Conservation (phyloP, 495 filamentous ascomycete species). For the Penicillium salamii region DNA sequence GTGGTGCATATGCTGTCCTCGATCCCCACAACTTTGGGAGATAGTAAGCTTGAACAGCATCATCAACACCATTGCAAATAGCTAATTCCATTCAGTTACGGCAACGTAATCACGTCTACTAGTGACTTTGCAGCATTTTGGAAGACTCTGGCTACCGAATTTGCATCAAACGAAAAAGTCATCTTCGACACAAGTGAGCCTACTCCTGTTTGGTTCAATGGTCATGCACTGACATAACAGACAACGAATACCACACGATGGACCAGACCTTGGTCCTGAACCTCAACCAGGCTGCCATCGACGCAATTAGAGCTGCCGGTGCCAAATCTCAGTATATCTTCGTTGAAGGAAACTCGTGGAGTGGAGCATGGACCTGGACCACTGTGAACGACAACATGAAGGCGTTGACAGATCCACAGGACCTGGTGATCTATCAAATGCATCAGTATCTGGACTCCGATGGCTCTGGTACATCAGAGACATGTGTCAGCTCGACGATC, state of each 20-base stretch:
- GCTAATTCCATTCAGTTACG: slow-evolving; percentile 42
- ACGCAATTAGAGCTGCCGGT: slow-evolving; percentile 61
- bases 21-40: slow-evolving; percentile 67
- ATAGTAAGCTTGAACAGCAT: slow-evolving; percentile 18
- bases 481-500: slow-evolving; percentile 58
- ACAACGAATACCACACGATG: slow-evolving; percentile 72
- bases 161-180: slow-evolving; percentile 54
- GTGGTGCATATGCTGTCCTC: slow-evolving; percentile 59
- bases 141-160: slow-evolving; percentile 54
- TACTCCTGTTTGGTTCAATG: background rate
- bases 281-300: slow-evolving; percentile 69
- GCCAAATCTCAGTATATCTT: slow-evolving; percentile 67
- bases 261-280: slow-evolving; percentile 60
- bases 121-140: slow-evolving; percentile 60
- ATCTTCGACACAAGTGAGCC: slow-evolving; percentile 49
- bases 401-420: slow-evolving; percentile 52
- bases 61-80: background rate
- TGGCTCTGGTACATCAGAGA: slow-evolving; percentile 51
- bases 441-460: slow-evolving; percentile 33
- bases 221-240: slow-evolving; percentile 19
- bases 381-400: slow-evolving; percentile 47
- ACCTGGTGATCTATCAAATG: slow-evolving; percentile 7
- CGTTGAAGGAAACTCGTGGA: slow-evolving; percentile 65
- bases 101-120: slow-evolving; percentile 59
- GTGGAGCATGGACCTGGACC: slow-evolving; percentile 56